Evolutionary conservation across 208 protist species (phyloP), one percentile per base, ranked within the genome.

Genomic region (Leptomonas seymouri): DNA sequence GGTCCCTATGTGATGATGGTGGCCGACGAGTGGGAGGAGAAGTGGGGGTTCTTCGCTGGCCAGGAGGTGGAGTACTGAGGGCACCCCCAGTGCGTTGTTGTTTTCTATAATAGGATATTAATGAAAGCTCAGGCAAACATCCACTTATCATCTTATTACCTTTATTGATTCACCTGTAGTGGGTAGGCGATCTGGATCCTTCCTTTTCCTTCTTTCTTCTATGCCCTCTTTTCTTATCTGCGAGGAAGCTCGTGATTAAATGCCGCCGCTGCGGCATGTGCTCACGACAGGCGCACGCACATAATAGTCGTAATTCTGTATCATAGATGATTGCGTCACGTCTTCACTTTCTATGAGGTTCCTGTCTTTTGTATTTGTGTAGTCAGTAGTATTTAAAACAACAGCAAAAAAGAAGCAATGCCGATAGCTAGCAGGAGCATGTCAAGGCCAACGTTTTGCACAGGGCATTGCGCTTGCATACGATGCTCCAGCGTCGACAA

Each of bases 41-140:
- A 97, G 83, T 97, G 92, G 92, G 92, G 92, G 25, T 97, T 97
- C 76, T 95, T 97, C 62, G 90, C 90, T 0, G 92, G 92, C 58
- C 88, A 94, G 80, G 90, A 97, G 74, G 88, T 93, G 55, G 87
- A 93, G 80, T 97, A 93, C 78, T 97, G 92, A 60, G 44, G 54
- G n/a, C n/a, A n/a, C n/a, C n/a, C n/a, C n/a, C 34, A 39, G 34
- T 39, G 34, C 21, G n/a, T 48, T 67, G 59, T 63, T 67, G 15
- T 49, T 62, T 25, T 62, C 44, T 39, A 28, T 3, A 15, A 16
- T 63, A 71, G 55, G 66, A 71, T 36, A 25, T 31, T 21, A 55
- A 44, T 44, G 39, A 53, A 55, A 54, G 57, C 20, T 9, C 18
- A 59, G 42, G 27, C n/a, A 55, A 42, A 76, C 51, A 46, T 20